Conservation (phyloP, 257 asterid species). For the Paulownia fortunei region DNA sequence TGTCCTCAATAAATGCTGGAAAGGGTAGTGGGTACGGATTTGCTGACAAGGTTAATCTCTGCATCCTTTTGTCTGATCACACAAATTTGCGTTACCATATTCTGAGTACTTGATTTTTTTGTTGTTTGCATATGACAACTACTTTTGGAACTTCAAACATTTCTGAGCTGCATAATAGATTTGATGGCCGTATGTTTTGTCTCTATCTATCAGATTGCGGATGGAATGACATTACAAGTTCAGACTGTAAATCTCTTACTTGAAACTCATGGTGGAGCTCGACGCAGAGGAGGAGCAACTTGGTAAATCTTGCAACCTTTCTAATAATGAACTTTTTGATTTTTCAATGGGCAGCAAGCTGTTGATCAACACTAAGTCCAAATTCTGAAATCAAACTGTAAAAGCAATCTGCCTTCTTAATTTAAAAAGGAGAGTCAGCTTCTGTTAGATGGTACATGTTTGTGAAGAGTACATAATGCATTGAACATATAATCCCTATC, state of each 20-base stretch:
- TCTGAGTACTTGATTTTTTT: constrained; percentile 10
- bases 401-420: neutral
- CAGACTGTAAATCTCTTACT: constrained; percentile 86
- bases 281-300: constrained; percentile 87
- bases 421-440: constrained; percentile 2
- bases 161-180: constrained; percentile 12
- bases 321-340: constrained; percentile 22
- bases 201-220: constrained; percentile 80
- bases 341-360: constrained; percentile 24
- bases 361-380: neutral
- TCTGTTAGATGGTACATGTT: neutral
- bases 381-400: constrained; percentile 20
- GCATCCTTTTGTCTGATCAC: constrained; percentile 11
- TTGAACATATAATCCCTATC: constrained; percentile 13
- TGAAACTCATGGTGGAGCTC: constrained; percentile 97
- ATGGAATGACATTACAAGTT: constrained; percentile 95
- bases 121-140: constrained; percentile 1
- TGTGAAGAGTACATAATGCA: constrained; percentile 1
- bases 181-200: constrained; percentile 34
- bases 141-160: constrained; percentile 24
- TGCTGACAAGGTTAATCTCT: constrained; percentile 86
- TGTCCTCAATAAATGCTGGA: constrained; percentile 55
- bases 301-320: constrained; percentile 65
- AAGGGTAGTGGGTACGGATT: constrained; percentile 90
- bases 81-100: constrained; percentile 27